Conservation (phyloP, 2,329 filamentous ascomycete species). For the Botryosphaeria dothidea region DNA sequence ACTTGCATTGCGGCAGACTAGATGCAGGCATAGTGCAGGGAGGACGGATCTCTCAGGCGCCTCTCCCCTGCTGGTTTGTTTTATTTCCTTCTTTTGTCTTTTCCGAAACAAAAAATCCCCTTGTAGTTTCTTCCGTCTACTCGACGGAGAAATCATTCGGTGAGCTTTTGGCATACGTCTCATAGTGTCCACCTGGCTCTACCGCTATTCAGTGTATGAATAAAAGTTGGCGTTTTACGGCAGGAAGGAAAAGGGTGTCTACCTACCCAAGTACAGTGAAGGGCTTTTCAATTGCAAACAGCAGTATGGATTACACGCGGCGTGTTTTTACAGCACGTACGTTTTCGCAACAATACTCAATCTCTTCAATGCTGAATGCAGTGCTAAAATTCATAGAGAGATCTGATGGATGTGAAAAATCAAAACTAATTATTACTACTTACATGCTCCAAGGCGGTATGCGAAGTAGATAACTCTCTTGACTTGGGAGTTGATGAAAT, state of each 20-base stretch:
- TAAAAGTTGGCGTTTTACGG: constrained; percentile 18
- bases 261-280: neutral
- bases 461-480: neutral
- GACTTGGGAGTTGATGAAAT: neutral
- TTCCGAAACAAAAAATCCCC: neutral
- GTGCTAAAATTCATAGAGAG: neutral
- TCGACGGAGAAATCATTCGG: neutral
- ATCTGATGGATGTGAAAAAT: neutral
- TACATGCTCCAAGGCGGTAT: neutral
- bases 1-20: constrained; percentile 36
- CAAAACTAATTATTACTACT: neutral
- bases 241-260: neutral
- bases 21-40: constrained; percentile 31
- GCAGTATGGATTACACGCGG: neutral
- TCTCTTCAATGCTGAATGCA: neutral
- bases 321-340: neutral
- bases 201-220: constrained; percentile 10
- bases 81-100: neutral
- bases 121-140: neutral
- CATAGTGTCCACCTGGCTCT: neutral
- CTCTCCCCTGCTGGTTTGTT: constrained; percentile 6
- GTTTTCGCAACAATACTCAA: neutral
- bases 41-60: constrained; percentile 42
- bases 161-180: neutral
- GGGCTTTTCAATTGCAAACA: neutral